phyloP scores from a whole-genome alignment of 163 green algal genomes.

The Chlamydomonas reinhardtii region DNA sequence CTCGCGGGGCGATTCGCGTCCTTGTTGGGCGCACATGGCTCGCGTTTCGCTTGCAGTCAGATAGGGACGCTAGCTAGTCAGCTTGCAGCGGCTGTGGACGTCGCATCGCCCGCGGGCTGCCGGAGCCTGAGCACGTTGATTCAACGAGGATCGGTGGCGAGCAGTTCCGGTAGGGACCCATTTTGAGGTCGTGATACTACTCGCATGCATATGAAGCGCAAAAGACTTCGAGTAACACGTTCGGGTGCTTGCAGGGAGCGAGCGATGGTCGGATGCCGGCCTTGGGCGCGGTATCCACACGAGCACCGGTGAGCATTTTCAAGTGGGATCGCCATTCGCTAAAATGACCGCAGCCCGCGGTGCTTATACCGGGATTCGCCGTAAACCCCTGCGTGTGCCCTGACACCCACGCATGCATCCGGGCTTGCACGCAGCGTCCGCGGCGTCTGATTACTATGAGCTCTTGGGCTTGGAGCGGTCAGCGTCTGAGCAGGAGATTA shows the following conservation, averaged over 20 bases:
- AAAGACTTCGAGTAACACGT: too few species aligned
- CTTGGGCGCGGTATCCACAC: slow-evolving; percentile 7
- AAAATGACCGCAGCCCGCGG: too few species aligned
- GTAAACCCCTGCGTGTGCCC: too few species aligned
- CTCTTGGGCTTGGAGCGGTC: slow-evolving; percentile 78
- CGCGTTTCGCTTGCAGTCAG: not conserved
- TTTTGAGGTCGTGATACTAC: too few species aligned
- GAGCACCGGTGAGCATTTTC: not conserved
- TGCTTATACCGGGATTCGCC: too few species aligned
- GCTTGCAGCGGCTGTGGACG: not conserved
- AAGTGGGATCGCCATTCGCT: too few species aligned
- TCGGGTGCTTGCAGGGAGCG: too few species aligned
- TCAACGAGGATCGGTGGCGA: slow-evolving; percentile 17
- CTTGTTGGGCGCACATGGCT: not conserved
- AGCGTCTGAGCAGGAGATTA: slow-evolving; percentile 89
- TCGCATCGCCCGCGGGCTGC: not conserved
- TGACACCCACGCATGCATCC: not conserved
- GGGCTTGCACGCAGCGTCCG: slow-evolving; percentile 27
- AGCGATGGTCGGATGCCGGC: too few species aligned
- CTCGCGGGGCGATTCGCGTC: too few species aligned
- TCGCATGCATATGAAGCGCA: too few species aligned
- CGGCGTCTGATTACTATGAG: slow-evolving; percentile 85
- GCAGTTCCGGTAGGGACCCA: not conserved
- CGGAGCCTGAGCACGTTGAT: slow-evolving; percentile 22
- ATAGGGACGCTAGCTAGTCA: not conserved